Percentiles rank a stretch among this genome's conserved stretches.
phyloP scores from a whole-genome alignment of 2,329 filamentous ascomycete genomes.

The Magnaporthiopsis rhizophila region DNA sequence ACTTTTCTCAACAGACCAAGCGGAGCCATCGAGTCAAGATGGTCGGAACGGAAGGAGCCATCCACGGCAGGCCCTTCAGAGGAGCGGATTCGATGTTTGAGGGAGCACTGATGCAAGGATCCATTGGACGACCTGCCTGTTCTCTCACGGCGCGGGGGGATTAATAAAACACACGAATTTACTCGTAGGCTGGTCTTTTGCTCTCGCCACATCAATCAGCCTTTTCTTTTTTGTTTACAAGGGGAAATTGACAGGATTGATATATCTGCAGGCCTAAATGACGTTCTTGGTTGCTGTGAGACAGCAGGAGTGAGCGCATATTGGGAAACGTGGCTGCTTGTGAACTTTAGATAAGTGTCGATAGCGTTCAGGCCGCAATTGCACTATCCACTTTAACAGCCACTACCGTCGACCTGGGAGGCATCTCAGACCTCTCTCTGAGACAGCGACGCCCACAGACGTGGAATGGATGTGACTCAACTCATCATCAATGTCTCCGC shows the following conservation, averaged over 20 bases:
- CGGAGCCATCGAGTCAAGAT: neutral
- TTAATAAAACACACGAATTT: neutral
- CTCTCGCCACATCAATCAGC: neutral
- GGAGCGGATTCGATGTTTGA: neutral
- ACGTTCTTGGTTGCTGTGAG: neutral
- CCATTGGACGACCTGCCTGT: neutral
- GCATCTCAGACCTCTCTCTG: neutral
- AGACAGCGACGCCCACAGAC: neutral
- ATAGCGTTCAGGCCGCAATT: neutral
- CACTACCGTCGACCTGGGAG: neutral
- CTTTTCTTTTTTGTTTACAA: neutral
- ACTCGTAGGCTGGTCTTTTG: neutral
- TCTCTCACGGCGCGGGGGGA: neutral
- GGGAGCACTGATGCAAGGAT: neutral
- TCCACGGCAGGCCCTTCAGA: neutral
- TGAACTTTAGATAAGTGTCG: neutral
- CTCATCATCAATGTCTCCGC: neutral
- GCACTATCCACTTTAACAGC: neutral
- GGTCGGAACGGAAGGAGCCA: neutral
- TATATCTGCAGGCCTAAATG: neutral
- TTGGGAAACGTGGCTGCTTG: neutral
- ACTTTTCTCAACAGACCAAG: neutral
- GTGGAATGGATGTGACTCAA: neutral
- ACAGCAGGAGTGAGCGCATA: neutral
- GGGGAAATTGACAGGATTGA: neutral